These are phyloP conservation scores for Globisporangium parvum DNA, from an alignment of 352 stramenopile species.

Conservation along the genomic window DNA sequence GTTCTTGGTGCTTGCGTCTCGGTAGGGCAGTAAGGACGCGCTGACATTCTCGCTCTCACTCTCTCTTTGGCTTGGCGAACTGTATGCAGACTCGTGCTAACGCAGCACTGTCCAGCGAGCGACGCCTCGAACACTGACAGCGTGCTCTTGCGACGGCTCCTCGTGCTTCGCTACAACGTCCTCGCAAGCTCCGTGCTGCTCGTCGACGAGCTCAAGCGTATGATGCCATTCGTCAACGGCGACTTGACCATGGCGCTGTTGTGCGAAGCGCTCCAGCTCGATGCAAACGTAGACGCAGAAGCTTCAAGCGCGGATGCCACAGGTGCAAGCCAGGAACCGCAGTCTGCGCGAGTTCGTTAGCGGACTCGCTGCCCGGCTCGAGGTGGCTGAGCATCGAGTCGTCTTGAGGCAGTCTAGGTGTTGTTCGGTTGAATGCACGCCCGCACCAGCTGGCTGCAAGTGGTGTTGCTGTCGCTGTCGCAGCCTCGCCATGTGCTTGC, in stretches of 20 bases:
- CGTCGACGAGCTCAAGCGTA: constrained; percentile 26
- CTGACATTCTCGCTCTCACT: background rate
- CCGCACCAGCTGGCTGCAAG: too few relatives aligned
- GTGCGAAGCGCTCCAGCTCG: constrained; percentile 13
- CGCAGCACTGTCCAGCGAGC: constrained; percentile 14
- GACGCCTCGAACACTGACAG: constrained; percentile 3
- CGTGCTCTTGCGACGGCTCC: constrained; percentile 33
- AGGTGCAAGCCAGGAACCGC: background rate
- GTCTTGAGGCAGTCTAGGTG: background rate
- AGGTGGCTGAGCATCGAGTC: too few relatives aligned
- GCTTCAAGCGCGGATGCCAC: background rate
- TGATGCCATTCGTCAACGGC: constrained; percentile 38
- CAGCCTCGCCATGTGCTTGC: too few relatives aligned
- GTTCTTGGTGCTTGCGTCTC: background rate
- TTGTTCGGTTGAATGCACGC: too few relatives aligned
- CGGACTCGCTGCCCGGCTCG: background rate
- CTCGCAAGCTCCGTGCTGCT: constrained; percentile 29
- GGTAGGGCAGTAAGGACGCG: background rate
- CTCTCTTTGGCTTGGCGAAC: background rate
- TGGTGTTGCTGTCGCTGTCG: too few relatives aligned
- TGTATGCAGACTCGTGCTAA: constrained; percentile 13
- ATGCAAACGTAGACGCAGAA: background rate
- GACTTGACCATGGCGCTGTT: constrained; percentile 45
- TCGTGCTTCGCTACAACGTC: constrained; percentile 43
- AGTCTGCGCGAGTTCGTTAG: background rate